These are phyloP conservation scores for Cladobotryum mycophilum DNA, from an alignment of 2,329 filamentous ascomycete species.

Conservation along the genomic window DNA sequence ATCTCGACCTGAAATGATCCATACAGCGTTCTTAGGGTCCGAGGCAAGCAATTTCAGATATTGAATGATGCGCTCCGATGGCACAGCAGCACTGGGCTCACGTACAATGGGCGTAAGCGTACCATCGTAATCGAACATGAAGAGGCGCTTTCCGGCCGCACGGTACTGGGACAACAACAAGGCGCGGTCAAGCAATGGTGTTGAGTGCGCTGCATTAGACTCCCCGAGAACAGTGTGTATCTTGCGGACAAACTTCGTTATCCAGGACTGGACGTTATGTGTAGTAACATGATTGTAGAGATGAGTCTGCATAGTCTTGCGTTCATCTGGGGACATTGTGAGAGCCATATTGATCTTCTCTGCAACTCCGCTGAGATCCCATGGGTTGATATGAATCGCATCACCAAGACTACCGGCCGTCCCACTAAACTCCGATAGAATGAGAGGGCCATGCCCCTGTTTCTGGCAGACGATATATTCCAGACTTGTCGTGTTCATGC, in stretches of 20 bases:
- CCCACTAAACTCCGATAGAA: conserved; percentile 93
- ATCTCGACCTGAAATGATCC: conserved; percentile 95
- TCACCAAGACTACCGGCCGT: conserved; percentile 79
- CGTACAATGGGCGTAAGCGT: conserved; percentile 93
- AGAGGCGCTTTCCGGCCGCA: conserved; percentile 69
- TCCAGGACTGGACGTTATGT: conserved; percentile 84
- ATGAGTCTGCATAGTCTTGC: conserved; percentile 61
- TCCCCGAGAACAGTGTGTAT: conserved; percentile 75
- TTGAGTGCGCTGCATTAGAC: conserved; percentile 67
- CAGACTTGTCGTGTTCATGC: conserved; percentile 95
- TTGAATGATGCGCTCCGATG: conserved; percentile 73
- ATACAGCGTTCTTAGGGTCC: conserved; percentile 81
- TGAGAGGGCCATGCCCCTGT: conserved; percentile 77
- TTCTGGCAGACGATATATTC: conserved; percentile 93
- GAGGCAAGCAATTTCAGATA: conserved; percentile 73
- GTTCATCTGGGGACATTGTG: conserved; percentile 63
- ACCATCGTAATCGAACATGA: conserved; percentile 99
- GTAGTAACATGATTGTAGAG: conserved; percentile 80
- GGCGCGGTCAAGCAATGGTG: conserved; percentile 72
- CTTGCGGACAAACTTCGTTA: conserved; percentile 68
- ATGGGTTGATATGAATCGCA: conserved; percentile 94
- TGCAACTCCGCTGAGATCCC: conserved; percentile 81
- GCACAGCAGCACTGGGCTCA: conserved; percentile 82
- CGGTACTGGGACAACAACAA: conserved; percentile 69
- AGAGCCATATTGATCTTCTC: conserved; percentile 76